Conservation (phyloP, 2,329 filamentous ascomycete genomes). For the Pezicula carpinea region DNA sequence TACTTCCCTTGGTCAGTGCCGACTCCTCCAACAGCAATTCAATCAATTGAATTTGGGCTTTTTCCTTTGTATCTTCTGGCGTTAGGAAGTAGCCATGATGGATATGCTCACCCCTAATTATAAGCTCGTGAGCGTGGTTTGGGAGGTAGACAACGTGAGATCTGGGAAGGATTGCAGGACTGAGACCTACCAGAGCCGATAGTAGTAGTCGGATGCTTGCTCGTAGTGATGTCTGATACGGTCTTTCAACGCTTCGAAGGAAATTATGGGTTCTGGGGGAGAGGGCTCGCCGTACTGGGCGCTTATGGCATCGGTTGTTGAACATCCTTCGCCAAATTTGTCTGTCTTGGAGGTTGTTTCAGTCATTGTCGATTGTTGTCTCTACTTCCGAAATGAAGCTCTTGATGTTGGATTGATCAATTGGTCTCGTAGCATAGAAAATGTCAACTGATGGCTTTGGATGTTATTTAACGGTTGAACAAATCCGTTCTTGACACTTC, state of each 20-base stretch:
- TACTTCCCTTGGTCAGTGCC: conserved; percentile 29
- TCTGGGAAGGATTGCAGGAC: background rate
- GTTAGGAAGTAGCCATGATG: conserved; percentile 58
- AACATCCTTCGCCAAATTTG: no score
- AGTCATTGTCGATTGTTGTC: no score
- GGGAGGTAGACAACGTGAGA: no score
- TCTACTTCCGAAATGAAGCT: no score
- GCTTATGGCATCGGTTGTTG: background rate
- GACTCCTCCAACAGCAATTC: conserved; percentile 48
- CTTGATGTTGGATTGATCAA: no score
- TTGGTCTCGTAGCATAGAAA: no score
- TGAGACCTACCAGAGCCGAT: conserved; percentile 48
- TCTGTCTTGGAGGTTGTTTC: no score
- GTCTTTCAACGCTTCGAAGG: conserved; percentile 23
- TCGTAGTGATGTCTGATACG: conserved; percentile 53
- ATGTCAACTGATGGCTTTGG: no score
- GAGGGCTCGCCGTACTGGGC: background rate
- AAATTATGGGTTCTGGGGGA: conserved; percentile 18
- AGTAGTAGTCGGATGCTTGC: conserved; percentile 56
- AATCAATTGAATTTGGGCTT: conserved; percentile 53
- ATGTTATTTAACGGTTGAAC: no score
- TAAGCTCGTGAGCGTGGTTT: background rate
- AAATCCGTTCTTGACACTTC: no score
- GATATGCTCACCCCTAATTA: conserved; percentile 54
- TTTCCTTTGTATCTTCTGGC: conserved; percentile 49